These are phyloP conservation scores for Isochrysis galbana DNA, from an alignment of 78 protist species.

Conservation along the genomic window DNA sequence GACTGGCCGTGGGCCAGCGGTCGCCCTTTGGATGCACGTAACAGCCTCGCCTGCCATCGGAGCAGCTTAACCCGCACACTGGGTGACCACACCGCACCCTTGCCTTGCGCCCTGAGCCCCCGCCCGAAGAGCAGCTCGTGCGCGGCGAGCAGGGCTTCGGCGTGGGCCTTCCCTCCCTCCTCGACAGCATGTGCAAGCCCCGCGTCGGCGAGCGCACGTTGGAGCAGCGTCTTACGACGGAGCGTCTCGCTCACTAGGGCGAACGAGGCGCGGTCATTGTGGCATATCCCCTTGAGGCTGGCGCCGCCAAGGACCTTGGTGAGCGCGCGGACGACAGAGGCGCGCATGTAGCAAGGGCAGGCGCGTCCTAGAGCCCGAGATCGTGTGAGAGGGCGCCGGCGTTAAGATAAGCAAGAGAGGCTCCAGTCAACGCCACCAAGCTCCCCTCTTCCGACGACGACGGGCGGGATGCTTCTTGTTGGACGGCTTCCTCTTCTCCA, in stretches of 20 bases:
- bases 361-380: too few relatives aligned
- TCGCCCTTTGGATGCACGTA: neutral
- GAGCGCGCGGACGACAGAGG: neutral
- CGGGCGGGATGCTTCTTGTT: too few relatives aligned
- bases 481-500: too few relatives aligned
- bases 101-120: neutral
- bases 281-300: neutral
- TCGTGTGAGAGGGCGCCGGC: too few relatives aligned
- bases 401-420: too few relatives aligned
- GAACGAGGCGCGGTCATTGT: neutral
- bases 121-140: neutral
- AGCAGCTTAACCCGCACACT: neutral
- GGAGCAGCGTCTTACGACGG: neutral
- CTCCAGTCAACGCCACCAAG: too few relatives aligned
- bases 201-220: neutral
- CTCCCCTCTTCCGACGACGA: too few relatives aligned
- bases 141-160: neutral
- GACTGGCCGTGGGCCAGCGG: neutral
- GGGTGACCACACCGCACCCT: too few relatives aligned
- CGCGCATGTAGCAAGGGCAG: too few relatives aligned
- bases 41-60: neutral
- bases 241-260: neutral
- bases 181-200: too few relatives aligned
- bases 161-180: neutral
- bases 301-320: neutral